phyloP scores from a whole-genome alignment of 2,329 filamentous ascomycete species.

The Pseudopithomyces maydicus region DNA sequence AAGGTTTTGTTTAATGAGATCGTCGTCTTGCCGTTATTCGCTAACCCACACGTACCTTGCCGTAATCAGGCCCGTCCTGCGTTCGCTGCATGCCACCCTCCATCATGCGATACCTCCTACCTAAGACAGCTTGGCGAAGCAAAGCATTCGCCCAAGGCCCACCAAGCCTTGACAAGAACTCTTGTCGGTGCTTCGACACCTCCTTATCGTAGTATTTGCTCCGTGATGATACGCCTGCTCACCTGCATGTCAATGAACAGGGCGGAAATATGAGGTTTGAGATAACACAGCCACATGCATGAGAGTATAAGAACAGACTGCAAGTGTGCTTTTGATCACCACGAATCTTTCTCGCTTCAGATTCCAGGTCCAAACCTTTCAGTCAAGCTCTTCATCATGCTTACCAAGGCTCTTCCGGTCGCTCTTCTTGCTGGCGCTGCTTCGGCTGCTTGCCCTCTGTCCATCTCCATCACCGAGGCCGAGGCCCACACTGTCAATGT shows the following conservation, averaged over 20 bases:
- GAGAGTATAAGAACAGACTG: slow-evolving; percentile 3
- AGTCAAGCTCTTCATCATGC: slow-evolving; percentile 8
- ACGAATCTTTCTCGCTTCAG: background rate
- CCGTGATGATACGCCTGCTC: slow-evolving; percentile 2
- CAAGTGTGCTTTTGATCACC: background rate
- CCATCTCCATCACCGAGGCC: slow-evolving; percentile 10
- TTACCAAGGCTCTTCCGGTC: slow-evolving; percentile 11
- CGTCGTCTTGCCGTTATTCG: background rate
- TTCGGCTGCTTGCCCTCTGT: slow-evolving; percentile 16
- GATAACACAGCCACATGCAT: background rate
- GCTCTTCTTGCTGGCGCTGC: slow-evolving; percentile 16
- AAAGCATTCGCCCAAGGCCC: slow-evolving; percentile 12
- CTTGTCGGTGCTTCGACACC: slow-evolving; percentile 12
- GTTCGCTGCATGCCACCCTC: background rate
- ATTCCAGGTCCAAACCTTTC: background rate
- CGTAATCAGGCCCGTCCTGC: background rate
- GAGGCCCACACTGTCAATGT: slow-evolving; percentile 12
- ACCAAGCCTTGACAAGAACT: slow-evolving; percentile 13
- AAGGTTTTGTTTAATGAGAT: background rate
- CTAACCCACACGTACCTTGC: background rate
- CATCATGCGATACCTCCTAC: slow-evolving; percentile 2
- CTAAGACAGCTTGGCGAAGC: slow-evolving; percentile 14
- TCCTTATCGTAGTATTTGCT: slow-evolving; percentile 13
- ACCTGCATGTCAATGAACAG: background rate
- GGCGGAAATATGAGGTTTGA: background rate